phyloP scores from a whole-genome alignment of 164 flowering plant genomes.

The Chimonanthus praecox region DNA sequence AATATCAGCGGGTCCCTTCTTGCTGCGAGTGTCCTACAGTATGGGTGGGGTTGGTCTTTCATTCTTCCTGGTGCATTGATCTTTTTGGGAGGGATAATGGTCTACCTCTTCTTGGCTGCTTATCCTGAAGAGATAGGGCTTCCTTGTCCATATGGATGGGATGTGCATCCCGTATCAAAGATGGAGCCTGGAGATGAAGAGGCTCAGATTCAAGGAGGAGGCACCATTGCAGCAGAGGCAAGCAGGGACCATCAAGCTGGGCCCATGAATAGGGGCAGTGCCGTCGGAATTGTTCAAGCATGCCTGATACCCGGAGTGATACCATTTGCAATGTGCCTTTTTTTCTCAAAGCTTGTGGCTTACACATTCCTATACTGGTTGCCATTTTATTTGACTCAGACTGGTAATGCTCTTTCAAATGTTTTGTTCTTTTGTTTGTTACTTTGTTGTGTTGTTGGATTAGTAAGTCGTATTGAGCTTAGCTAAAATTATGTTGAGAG shows the following conservation, averaged over 20 bases:
- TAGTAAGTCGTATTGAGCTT: neutral
- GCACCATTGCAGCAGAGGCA: slow-evolving; percentile 11
- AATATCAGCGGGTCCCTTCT: slow-evolving; percentile 78
- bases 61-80: slow-evolving; percentile 72
- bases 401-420: slow-evolving; percentile 41
- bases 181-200: slow-evolving; percentile 34
- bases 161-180: slow-evolving; percentile 6
- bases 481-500: neutral
- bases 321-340: slow-evolving; percentile 83
- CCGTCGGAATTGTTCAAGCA: slow-evolving; percentile 68
- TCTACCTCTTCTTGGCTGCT: slow-evolving; percentile 72
- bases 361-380: slow-evolving; percentile 94
- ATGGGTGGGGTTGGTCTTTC: slow-evolving; percentile 98
- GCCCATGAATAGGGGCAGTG: slow-evolving; percentile 35
- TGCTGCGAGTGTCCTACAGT: slow-evolving; percentile 63
- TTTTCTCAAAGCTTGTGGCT: slow-evolving; percentile 94
- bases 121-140: slow-evolving; percentile 84
- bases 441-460: neutral
- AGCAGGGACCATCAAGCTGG: slow-evolving; percentile 8
- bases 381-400: slow-evolving; percentile 88
- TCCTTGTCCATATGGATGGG: slow-evolving; percentile 28
- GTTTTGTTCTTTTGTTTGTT: neutral
- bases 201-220: slow-evolving; percentile 20
- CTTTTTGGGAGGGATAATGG: slow-evolving; percentile 57
- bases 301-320: slow-evolving; percentile 84